phyloP scores from a whole-genome alignment of 306 rosid species.

The Prunus salicina region DNA sequence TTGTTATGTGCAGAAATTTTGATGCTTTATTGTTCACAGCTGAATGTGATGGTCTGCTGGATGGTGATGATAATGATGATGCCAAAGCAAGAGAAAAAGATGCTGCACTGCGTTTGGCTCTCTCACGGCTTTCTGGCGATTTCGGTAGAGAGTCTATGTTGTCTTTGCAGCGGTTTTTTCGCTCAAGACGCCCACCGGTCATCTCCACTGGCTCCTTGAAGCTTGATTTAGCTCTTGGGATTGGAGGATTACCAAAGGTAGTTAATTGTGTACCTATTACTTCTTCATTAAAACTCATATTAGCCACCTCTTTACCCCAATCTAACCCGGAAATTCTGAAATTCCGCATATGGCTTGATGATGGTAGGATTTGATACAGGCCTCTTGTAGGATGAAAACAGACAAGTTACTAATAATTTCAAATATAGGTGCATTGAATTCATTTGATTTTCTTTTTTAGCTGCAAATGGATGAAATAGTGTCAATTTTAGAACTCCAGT shows the following conservation, averaged over 20 bases:
- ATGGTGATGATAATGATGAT: conserved; percentile 37
- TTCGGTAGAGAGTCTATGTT: conserved; percentile 64
- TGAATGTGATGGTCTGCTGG: conserved; percentile 35
- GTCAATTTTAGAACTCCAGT: background rate
- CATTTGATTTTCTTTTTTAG: background rate
- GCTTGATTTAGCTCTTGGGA: conserved; percentile 84
- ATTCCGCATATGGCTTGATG: background rate
- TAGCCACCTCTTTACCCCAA: background rate
- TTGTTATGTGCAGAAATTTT: too few species aligned
- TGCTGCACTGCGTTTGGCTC: conserved; percentile 56
- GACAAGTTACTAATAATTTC: background rate
- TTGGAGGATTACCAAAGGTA: conserved; percentile 89
- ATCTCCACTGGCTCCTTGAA: conserved; percentile 74
- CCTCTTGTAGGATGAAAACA: background rate
- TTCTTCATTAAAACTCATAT: background rate
- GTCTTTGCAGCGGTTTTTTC: conserved; percentile 52
- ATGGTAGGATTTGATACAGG: background rate
- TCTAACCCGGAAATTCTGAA: background rate
- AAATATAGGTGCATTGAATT: background rate
- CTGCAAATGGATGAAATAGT: background rate
- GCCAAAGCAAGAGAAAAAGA: conserved; percentile 58
- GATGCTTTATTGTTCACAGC: background rate
- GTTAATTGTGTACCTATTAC: background rate
- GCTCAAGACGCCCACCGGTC: conserved; percentile 50
- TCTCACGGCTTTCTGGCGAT: conserved; percentile 59